Evolutionary conservation across 164 flowering plant species (phyloP).

Genomic region (Magnolia kwangsiensis): DNA sequence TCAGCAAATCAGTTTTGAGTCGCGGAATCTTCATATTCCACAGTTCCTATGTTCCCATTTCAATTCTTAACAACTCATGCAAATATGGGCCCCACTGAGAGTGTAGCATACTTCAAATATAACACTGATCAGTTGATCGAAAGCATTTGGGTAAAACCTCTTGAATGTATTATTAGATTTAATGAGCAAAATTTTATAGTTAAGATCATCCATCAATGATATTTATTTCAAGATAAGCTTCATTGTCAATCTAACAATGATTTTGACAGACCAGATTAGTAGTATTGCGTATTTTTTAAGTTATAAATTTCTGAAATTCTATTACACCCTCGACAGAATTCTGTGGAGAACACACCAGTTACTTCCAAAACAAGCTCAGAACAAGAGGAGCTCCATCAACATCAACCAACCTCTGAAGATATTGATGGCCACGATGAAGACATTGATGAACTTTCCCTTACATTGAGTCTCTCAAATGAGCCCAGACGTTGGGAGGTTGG

Average conservation of each 20-base stretch:
- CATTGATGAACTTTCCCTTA: background rate
- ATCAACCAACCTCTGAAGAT: background rate
- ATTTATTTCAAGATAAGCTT: too few relatives aligned
- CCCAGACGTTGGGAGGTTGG: background rate
- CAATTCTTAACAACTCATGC: too few relatives aligned
- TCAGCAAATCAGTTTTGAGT: too few relatives aligned
- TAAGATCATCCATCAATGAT: too few relatives aligned
- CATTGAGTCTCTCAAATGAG: background rate
- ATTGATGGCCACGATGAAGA: background rate
- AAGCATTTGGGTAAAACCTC: too few relatives aligned
- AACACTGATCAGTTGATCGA: too few relatives aligned
- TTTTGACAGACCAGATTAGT: background rate
- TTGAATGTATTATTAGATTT: too few relatives aligned
- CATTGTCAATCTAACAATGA: background rate
- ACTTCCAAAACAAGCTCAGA: background rate
- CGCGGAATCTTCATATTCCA: too few relatives aligned
- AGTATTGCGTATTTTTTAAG: background rate
- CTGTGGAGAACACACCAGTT: background rate
- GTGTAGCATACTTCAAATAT: too few relatives aligned
- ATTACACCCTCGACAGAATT: background rate
- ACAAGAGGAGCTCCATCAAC: background rate
- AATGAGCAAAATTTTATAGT: too few relatives aligned
- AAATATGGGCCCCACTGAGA: too few relatives aligned
- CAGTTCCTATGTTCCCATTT: too few relatives aligned
- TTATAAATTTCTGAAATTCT: background rate